phyloP scores from a whole-genome alignment of 2,329 filamentous ascomycete genomes.

The Phyllosticta citribraziliensis region DNA sequence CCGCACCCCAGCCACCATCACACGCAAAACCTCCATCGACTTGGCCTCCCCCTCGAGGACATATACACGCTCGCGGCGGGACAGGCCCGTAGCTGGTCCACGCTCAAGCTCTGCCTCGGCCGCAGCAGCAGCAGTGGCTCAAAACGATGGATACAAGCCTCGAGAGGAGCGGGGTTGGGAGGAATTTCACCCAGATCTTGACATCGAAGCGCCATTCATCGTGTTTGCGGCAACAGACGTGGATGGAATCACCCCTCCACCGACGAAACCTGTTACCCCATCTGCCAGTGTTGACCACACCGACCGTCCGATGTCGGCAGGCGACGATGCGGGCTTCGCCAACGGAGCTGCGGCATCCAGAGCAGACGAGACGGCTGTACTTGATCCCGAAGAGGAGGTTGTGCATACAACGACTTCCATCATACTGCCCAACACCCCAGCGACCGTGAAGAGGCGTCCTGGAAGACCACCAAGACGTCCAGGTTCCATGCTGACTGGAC shows the following conservation, averaged over 20 bases:
- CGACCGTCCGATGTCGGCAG: constrained; percentile 17
- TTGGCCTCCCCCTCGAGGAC: constrained; percentile 21
- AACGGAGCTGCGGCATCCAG: neutral
- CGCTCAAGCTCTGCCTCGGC: constrained; percentile 74
- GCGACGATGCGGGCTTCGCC: constrained; percentile 9
- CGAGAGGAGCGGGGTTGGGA: constrained; percentile 95
- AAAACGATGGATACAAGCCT: constrained; percentile 94
- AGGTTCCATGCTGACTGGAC: constrained; percentile 50
- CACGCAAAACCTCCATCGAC: constrained; percentile 22
- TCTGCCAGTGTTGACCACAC: neutral
- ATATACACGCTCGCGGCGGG: constrained; percentile 29
- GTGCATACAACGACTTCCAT: constrained; percentile 13
- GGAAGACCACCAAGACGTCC: constrained; percentile 56
- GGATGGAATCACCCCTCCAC: constrained; percentile 52
- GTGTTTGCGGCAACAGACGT: constrained; percentile 77
- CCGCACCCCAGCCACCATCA: constrained; percentile 38
- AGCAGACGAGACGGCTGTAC: constrained; percentile 3
- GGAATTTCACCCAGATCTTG: constrained; percentile 91
- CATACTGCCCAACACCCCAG: constrained; percentile 27
- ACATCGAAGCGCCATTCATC: constrained; percentile 72
- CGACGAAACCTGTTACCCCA: constrained; percentile 39
- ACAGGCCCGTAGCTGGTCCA: constrained; percentile 43
- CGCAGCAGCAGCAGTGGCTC: constrained; percentile 76
- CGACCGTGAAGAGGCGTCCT: constrained; percentile 44
- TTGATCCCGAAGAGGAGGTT: constrained; percentile 14